Percentiles rank a stretch among this genome's conserved stretches.
Conservation (phyloP, 208 protist species). For the Acanthamoeba triangularis region DNA sequence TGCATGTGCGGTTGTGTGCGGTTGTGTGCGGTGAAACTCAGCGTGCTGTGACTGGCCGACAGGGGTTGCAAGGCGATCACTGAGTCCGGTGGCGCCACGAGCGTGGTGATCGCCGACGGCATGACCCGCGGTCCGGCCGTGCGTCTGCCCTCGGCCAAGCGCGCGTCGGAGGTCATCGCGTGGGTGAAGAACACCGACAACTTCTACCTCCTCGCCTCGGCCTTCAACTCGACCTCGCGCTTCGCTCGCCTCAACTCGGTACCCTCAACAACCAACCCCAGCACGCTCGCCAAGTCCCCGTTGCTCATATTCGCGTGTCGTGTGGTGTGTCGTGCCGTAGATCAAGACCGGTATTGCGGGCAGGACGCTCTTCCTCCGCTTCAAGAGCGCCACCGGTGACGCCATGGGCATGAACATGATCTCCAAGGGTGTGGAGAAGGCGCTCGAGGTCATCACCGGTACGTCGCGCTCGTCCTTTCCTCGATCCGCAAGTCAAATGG, state of each 20-base stretch:
- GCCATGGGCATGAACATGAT: conserved; percentile 99
- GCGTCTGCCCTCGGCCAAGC: conserved; percentile 90
- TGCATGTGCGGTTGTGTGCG: not conserved
- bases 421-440: conserved; percentile 97
- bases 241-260: conserved; percentile 94
- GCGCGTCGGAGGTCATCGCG: conserved; percentile 92
- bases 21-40: not conserved
- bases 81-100: conserved; percentile 92
- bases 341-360: conserved; percentile 94
- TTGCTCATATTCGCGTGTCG: not conserved
- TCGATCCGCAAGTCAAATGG: not conserved
- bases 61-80: conserved; percentile 97
- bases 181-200: conserved; percentile 95
- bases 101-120: conserved; percentile 94
- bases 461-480: not conserved
- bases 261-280: not conserved
- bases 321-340: not conserved
- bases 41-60: too few species aligned
- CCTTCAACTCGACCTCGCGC: conserved; percentile 97
- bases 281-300: not conserved
- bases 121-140: conserved; percentile 99
- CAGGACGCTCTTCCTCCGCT: conserved; percentile 96
- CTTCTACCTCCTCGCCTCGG: conserved; percentile 92
- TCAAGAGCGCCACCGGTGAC: conserved; percentile 95
- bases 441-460: conserved; percentile 90